Percentiles rank a stretch among this genome's conserved stretches.
Conservation (phyloP, 768 basidiomycete genomes). For the Lactarius vividus region DNA sequence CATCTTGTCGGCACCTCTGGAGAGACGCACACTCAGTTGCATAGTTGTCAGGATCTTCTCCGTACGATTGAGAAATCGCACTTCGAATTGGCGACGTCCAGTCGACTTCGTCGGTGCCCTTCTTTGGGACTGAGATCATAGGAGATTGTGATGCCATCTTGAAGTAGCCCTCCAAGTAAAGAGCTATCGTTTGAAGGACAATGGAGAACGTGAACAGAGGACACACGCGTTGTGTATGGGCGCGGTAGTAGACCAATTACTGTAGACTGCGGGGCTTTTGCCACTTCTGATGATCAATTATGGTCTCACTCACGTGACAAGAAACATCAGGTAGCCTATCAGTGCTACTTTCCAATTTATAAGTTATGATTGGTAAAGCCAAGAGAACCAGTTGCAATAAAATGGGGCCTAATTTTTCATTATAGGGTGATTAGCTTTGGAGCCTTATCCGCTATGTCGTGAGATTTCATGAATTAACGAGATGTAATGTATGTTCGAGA, state of each 20-base stretch:
- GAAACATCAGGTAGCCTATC: too few relatives aligned
- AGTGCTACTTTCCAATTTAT: background rate
- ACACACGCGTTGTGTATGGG: background rate
- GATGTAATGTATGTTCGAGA: background rate
- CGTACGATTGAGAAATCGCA: slow-evolving; percentile 88
- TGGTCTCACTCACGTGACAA: background rate
- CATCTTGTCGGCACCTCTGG: slow-evolving; percentile 92
- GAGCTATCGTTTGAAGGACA: background rate
- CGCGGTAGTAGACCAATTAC: background rate
- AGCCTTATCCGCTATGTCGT: slow-evolving; percentile 9
- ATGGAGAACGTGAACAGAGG: background rate
- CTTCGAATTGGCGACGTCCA: slow-evolving; percentile 87
- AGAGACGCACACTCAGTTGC: slow-evolving; percentile 77
- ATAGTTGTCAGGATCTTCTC: slow-evolving; percentile 90
- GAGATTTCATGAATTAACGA: background rate
- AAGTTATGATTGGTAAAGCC: background rate
- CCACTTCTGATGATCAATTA: background rate
- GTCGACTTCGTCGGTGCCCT: slow-evolving; percentile 95
- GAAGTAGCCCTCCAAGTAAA: background rate
- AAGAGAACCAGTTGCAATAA: background rate
- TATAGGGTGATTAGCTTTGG: background rate
- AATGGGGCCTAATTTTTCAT: background rate
- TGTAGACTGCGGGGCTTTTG: background rate
- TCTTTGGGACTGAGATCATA: slow-evolving; percentile 89
- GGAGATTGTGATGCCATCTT: slow-evolving; percentile 78